Evolutionary conservation across 1,139 yeast genomes (phyloP).

Genomic region (Blastobotrys arbuscula): DNA sequence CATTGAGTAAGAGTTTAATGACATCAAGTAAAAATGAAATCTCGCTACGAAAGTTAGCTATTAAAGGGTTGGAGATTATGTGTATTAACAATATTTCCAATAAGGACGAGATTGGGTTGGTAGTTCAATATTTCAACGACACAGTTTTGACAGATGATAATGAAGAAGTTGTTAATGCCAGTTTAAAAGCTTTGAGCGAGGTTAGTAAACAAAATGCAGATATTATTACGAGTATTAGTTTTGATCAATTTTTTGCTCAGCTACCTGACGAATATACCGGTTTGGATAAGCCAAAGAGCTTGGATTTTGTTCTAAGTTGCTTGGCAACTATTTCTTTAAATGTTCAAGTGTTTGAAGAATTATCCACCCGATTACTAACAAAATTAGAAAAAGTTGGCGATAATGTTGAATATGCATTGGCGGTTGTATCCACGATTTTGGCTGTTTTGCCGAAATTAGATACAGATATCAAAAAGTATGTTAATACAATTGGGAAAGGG

Average conservation of each 20-base stretch:
- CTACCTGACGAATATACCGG: conserved; percentile 40
- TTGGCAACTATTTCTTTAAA: conserved; percentile 32
- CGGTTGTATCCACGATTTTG: conserved; percentile 22
- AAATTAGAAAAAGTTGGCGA: conserved; percentile 22
- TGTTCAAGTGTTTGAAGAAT: conserved; percentile 30
- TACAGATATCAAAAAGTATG: conserved; percentile 17
- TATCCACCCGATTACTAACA: conserved; percentile 33
- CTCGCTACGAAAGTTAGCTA: conserved; percentile 59
- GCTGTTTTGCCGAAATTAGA: conserved; percentile 21
- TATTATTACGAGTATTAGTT: conserved; percentile 51
- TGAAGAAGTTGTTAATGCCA: conserved; percentile 33
- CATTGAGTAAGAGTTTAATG: conserved; percentile 61
- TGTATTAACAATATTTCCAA: conserved; percentile 45
- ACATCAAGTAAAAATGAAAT: conserved; percentile 62
- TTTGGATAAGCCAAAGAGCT: conserved; percentile 14
- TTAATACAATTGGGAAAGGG: conserved; percentile 19
- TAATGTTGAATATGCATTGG: conserved; percentile 20
- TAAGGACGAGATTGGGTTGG: conserved; percentile 51
- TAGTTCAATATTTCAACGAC: conserved; percentile 64
- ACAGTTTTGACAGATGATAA: conserved; percentile 46
- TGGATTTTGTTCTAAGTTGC: conserved; percentile 26
- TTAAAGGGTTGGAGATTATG: conserved; percentile 57
- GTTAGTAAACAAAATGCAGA: conserved; percentile 42
- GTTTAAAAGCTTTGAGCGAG: conserved; percentile 49
- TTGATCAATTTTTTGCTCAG: conserved; percentile 53